Evolutionary conservation across 202 grass and related monocot species (phyloP).

Genomic region (Musa balbisiana): DNA sequence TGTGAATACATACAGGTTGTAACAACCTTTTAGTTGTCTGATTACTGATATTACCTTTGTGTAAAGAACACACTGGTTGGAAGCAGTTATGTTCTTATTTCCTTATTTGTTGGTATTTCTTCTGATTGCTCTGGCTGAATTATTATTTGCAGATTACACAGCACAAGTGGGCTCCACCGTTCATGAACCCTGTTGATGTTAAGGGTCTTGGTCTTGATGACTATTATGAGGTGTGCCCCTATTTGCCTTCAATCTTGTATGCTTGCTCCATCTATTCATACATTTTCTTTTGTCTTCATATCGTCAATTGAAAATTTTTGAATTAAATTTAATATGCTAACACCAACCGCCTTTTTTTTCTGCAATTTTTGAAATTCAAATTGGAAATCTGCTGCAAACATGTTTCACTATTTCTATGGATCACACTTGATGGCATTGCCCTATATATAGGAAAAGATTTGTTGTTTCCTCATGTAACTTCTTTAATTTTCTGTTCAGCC

Average conservation of each 20-base stretch:
- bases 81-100: not conserved
- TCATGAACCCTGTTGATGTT: slow-evolving; percentile 79
- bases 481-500: not conserved
- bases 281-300: not conserved
- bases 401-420: not conserved
- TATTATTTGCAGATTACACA: slow-evolving; percentile 44
- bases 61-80: not conserved
- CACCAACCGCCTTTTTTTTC: not conserved
- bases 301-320: not conserved
- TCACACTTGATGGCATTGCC: not conserved
- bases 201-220: slow-evolving; percentile 53
- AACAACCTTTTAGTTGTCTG: not conserved
- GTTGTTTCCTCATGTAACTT: not conserved
- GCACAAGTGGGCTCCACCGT: slow-evolving; percentile 54
- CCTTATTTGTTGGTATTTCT: slow-evolving; percentile 4
- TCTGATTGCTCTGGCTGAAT: slow-evolving; percentile 20
- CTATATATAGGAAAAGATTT: not conserved
- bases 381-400: not conserved
- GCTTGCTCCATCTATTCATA: slow-evolving; percentile 6
- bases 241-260: not conserved
- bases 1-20: not conserved
- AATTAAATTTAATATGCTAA: not conserved
- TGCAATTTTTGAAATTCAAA: not conserved
- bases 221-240: slow-evolving; percentile 59
- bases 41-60: not conserved